Evolutionary conservation across 2,329 filamentous ascomycete genomes (phyloP), one percentile per base, ranked within the genome.

Genomic region (Nigrospora osmanthi): DNA sequence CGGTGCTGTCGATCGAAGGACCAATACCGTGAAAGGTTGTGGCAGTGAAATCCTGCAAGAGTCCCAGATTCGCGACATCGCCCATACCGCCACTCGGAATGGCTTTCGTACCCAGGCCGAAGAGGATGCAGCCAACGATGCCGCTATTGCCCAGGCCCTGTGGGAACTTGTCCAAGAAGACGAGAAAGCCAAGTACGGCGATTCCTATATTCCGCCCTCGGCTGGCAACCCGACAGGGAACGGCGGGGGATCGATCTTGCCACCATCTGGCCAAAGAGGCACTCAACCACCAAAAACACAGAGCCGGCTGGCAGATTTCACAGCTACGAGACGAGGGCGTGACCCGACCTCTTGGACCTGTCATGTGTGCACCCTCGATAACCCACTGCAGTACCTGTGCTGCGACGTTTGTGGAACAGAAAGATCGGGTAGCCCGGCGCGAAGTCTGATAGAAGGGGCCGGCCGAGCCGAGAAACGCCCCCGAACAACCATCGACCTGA

Each of bases 81-180:
- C 71, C 14, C 77, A 87, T 43, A 69, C 69, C 47, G 85, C 83
- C 34, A 80, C 80, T 6, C 72, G 72, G 46, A 85, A 85, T 52
- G 87, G 89, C 0, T 91, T 94, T 68, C 78, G 76, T 48, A 96
- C 89, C 0, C 79, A 87, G 56, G 89, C 88, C 0, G 88, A 94
- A 52, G 87, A 94, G 60, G 89, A 95, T 45, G 84, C 89, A 54
- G 90, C 89, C 4, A 94, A 95, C 55, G 88, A 95, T 45, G 75
- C 79, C 19, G 90, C 90, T 6, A 95, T 95, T 49, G 81, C 89
- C 43, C 81, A 90, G 57, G 89, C 89, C 0, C 71, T 94, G 31
- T 89, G 87, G 69, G 90, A 96, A 56, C 71, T 95, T 15, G 84
- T 93, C 23, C 85, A 94, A 58, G 82, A 95, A 59, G 89, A 95